Evolutionary conservation across 805 yeast genomes (phyloP), one percentile per base, ranked within the genome.

Genomic region (Candida boidinii): DNA sequence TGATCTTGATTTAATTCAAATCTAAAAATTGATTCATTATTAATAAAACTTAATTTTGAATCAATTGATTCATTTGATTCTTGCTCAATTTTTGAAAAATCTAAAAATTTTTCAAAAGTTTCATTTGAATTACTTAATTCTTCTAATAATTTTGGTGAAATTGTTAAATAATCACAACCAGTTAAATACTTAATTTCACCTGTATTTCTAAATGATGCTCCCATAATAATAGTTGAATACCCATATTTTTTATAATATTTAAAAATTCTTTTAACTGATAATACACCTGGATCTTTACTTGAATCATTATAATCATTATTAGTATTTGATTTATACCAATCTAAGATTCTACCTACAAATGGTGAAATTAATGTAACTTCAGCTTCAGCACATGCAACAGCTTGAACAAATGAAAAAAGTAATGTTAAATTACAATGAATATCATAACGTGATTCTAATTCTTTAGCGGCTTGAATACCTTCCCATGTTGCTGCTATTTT

Each of bases 321-420:
- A 44, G 92, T 81, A 53, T 70, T 58, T 46, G 83, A 83, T 73
- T 84, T 85, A 79, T 72, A 82, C 88, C 92, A 86, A 66, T 86
- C 95, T 58, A 84, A 73, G 59, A 86, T 86, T 70, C 95, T 82
- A 51, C 95, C 95, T 41, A 86, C 95, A 56, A 86, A 86, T 45
- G 95, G 95, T 30, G 95, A 86, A 53, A 86, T 84, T 59, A 86
- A 73, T 36, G 94, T 85, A 48, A 82, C 84, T 42, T 75, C 61
- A 49, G 95, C 95, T 68, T 86, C 95, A 45, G 95, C 95, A 65
- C 84, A 77, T 38, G 95, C 94, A 51, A 86, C 94, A 43, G 95
- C 95, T 68, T 86, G 95, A 36, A 73, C 81, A 55, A 82, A 81
- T 23, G 94, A 79, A 75, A 86, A 86, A 56, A 86, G 72, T 51